A percentile compares a stretch with the other conserved stretches of the same genome.
phyloP scores from a whole-genome alignment of 2,329 filamentous ascomycete species.

The Aspergillus ibericus region DNA sequence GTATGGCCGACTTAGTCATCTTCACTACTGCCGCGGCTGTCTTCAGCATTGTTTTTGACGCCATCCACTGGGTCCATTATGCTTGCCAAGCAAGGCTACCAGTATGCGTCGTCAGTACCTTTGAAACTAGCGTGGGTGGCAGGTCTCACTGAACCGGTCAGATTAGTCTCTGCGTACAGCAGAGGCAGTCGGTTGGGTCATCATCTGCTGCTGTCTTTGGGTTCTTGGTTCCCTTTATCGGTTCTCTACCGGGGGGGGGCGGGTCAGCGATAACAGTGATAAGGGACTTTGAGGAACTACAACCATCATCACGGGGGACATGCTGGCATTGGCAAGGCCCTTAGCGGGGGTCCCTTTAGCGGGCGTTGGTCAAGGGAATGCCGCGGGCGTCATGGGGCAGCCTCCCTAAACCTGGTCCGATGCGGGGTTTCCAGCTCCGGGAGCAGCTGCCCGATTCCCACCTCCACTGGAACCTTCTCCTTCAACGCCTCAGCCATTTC shows the following conservation, averaged over 20 bases:
- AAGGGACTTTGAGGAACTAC: background rate
- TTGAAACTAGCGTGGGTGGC: background rate
- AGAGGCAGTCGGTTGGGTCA: background rate
- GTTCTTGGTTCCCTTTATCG: background rate
- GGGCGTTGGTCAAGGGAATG: background rate
- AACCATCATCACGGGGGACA: too few relatives aligned
- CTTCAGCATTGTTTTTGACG: background rate
- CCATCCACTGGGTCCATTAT: background rate
- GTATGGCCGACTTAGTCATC: too few relatives aligned
- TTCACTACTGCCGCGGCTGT: background rate
- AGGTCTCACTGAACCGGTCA: background rate
- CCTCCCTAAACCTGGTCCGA: constrained; percentile 3
- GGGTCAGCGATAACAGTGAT: constrained; percentile 7
- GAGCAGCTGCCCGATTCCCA: constrained; percentile 13
- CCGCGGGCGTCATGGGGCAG: background rate
- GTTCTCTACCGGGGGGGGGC: background rate
- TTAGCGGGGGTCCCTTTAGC: too few relatives aligned
- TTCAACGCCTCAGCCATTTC: background rate
- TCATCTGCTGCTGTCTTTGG: too few relatives aligned
- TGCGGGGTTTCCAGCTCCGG: constrained; percentile 7
- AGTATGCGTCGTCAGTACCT: background rate
- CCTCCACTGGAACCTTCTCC: background rate
- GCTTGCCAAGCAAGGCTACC: background rate
- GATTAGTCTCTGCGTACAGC: background rate
- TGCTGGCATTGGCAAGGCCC: too few relatives aligned